Evolutionary conservation across 768 basidiomycete genomes (phyloP).

Genomic region (Terana coerulea): DNA sequence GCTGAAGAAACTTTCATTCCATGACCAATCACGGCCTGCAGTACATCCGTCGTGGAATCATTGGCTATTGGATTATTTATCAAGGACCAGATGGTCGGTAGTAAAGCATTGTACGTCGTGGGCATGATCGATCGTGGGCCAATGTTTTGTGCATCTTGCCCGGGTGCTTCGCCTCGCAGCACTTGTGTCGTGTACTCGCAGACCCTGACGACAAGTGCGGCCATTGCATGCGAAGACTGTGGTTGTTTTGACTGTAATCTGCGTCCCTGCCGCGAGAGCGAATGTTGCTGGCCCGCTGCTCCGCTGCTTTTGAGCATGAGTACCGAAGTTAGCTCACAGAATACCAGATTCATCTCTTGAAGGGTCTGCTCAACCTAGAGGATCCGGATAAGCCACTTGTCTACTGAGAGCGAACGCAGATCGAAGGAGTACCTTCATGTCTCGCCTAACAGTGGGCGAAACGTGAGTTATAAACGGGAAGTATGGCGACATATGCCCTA

Average conservation of each 20-base stretch:
- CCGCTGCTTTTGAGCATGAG: constrained; percentile 36
- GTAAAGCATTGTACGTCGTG: constrained; percentile 56
- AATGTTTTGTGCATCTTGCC: constrained; percentile 3
- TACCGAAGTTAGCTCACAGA: constrained; percentile 73
- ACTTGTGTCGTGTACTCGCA: constrained; percentile 57
- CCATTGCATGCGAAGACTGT: background rate
- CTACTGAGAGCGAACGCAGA: no score
- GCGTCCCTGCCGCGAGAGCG: background rate
- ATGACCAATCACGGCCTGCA: constrained; percentile 62
- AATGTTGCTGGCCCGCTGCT: background rate
- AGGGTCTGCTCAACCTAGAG: constrained; percentile 59
- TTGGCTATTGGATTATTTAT: constrained; percentile 36
- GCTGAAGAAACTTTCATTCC: constrained; percentile 53
- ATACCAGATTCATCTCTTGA: constrained; percentile 71
- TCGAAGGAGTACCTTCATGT: constrained; percentile 53
- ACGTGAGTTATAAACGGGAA: constrained; percentile 67
- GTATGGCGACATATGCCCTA: constrained; percentile 75
- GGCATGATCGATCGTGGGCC: constrained; percentile 51
- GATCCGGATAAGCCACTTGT: no score
- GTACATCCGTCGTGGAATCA: constrained; percentile 31
- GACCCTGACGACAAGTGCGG: constrained; percentile 46
- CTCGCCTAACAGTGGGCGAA: constrained; percentile 33
- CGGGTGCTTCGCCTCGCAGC: constrained; percentile 45
- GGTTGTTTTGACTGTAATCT: background rate
- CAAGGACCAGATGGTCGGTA: constrained; percentile 79